Evolutionary conservation across 495 filamentous ascomycete species (phyloP).

Genomic region (Penicillium samsonianum): DNA sequence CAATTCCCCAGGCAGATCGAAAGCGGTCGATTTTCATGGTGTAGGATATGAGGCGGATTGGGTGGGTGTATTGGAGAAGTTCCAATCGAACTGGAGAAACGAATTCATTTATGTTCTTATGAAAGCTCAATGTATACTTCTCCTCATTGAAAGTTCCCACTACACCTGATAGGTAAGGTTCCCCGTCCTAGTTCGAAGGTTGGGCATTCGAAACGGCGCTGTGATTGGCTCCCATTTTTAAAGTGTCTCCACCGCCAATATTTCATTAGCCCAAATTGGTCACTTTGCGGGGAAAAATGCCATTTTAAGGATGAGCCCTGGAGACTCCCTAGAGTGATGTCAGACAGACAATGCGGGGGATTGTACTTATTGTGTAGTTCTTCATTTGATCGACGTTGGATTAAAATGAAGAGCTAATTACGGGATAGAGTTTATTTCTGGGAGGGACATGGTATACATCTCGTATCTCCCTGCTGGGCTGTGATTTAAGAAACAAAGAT

Average conservation of each 20-base stretch:
- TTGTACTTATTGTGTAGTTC: too few species aligned
- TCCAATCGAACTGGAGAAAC: neutral
- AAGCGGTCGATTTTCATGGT: constrained; percentile 23
- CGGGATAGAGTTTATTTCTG: too few species aligned
- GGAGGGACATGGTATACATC: too few species aligned
- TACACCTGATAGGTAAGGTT: constrained; percentile 13
- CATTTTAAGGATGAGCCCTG: neutral
- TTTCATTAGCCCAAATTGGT: neutral
- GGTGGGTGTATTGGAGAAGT: neutral
- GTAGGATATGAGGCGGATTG: neutral
- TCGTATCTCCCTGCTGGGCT: too few species aligned
- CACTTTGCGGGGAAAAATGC: neutral
- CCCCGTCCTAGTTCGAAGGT: constrained; percentile 8
- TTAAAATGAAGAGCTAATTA: too few species aligned
- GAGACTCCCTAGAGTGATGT: neutral
- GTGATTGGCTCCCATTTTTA: neutral
- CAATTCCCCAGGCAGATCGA: constrained; percentile 30
- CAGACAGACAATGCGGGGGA: neutral
- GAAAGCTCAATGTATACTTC: neutral
- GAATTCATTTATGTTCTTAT: constrained; percentile 8
- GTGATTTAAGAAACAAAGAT: too few species aligned
- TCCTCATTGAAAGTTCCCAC: neutral
- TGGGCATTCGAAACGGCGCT: neutral
- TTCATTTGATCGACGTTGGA: too few species aligned
- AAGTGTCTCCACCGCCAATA: neutral